Conservation (phyloP, 2,329 filamentous ascomycete genomes). For the Aureobasidium sp. region DNA sequence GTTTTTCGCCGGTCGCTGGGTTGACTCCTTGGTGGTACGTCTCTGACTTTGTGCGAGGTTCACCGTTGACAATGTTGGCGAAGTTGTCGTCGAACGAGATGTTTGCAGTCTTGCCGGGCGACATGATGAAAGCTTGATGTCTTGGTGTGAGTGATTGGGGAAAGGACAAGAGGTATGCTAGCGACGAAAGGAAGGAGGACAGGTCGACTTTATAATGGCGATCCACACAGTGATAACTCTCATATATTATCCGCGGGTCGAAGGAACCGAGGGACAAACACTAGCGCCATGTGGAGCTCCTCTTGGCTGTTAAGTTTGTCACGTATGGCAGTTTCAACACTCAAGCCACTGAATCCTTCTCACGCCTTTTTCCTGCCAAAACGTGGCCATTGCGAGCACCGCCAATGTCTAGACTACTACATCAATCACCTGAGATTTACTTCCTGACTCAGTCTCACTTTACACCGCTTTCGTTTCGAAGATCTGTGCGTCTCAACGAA, state of each 20-base stretch:
- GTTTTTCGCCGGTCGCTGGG: conserved; percentile 29
- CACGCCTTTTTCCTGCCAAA: background rate
- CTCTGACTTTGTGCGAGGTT: conserved; percentile 24
- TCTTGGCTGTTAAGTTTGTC: background rate
- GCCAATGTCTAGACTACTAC: background rate
- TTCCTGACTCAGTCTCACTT: background rate
- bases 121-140: conserved; percentile 29
- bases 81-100: conserved; percentile 30
- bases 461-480: background rate
- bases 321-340: background rate
- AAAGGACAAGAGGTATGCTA: background rate
- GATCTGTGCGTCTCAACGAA: background rate
- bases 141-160: background rate
- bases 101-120: conserved; percentile 35
- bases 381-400: background rate
- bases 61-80: conserved; percentile 33
- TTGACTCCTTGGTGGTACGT: conserved; percentile 28
- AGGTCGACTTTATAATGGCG: background rate
- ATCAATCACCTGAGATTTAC: background rate
- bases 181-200: background rate
- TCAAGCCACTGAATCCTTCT: background rate
- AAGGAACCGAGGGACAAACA: background rate
- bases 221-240: background rate
- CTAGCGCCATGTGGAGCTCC: background rate
- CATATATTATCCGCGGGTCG: background rate